phyloP scores from a whole-genome alignment of 2,329 filamentous ascomycete species.

The Pseudogymnoascus sp. region DNA sequence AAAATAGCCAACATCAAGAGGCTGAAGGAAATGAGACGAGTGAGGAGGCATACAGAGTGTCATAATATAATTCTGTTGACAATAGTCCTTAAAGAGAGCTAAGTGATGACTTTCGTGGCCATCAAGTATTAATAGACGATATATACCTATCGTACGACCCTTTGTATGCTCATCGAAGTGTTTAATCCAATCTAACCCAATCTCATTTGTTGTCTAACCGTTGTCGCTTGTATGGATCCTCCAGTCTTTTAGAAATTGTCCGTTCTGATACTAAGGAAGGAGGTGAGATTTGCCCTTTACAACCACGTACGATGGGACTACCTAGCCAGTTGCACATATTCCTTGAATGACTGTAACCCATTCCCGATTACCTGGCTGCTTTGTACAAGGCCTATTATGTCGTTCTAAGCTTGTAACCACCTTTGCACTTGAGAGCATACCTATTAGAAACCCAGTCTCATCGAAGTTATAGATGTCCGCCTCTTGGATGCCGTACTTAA shows the following conservation, averaged over 20 bases:
- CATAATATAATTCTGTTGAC: slow-evolving; percentile 11
- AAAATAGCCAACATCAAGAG: slow-evolving; percentile 15
- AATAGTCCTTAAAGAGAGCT: slow-evolving; percentile 11
- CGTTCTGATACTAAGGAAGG: not conserved
- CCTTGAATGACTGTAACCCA: not conserved
- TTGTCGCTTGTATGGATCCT: not conserved
- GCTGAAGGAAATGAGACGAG: slow-evolving; percentile 13
- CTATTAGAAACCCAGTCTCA: not conserved
- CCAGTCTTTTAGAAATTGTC: not conserved
- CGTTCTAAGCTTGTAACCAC: not conserved
- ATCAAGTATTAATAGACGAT: not conserved
- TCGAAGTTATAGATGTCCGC: not conserved
- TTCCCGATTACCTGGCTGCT: not conserved
- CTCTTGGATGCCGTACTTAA: too few species aligned
- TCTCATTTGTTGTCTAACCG: not conserved
- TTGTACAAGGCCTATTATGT: not conserved
- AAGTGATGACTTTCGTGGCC: not conserved
- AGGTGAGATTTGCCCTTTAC: not conserved
- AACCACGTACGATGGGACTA: not conserved
- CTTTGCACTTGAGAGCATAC: not conserved
- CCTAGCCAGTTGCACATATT: not conserved
- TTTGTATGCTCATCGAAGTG: not conserved
- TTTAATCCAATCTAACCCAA: not conserved
- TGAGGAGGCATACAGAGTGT: not conserved
- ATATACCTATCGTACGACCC: not conserved